Percentiles rank a stretch among this genome's conserved stretches.
These are phyloP conservation scores for Oryza meridionalis DNA, from an alignment of 176 grass and related monocot genomes.

Conservation along the genomic window DNA sequence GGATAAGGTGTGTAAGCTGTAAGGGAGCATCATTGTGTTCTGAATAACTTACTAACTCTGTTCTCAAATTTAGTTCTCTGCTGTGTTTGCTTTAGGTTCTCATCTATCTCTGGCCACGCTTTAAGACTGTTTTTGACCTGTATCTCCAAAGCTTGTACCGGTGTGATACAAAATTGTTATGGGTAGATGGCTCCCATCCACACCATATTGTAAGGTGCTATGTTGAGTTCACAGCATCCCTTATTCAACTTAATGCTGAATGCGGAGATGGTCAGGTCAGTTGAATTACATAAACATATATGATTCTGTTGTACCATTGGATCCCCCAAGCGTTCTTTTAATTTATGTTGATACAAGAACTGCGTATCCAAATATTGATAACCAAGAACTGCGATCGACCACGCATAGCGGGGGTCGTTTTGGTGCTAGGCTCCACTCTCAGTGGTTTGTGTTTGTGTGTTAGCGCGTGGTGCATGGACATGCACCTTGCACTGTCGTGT, in stretches of 20 bases:
- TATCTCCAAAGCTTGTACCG: constrained; percentile 76
- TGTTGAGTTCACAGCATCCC: constrained; percentile 82
- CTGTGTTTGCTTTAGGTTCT: constrained; percentile 50
- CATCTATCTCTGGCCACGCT: constrained; percentile 82
- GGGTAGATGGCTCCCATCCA: constrained; percentile 76
- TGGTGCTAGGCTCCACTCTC: too few relatives aligned
- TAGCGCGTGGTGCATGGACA: too few relatives aligned
- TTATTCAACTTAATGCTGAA: constrained; percentile 86
- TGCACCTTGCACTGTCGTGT: too few relatives aligned
- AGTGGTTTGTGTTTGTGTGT: too few relatives aligned
- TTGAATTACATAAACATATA: constrained; percentile 25
- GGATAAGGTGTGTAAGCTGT: constrained; percentile 61
- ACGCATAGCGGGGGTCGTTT: too few relatives aligned
- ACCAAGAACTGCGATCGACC: too few relatives aligned
- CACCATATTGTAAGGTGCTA: constrained; percentile 85
- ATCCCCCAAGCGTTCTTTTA: constrained; percentile 11
- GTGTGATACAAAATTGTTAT: constrained; percentile 61
- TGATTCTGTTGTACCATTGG: not conserved
- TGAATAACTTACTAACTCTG: not conserved
- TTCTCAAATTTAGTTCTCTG: not conserved
- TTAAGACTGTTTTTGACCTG: constrained; percentile 88
- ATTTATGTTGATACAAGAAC: constrained; percentile 11
- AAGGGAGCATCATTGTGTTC: constrained; percentile 6
- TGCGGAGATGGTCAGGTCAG: constrained; percentile 94
- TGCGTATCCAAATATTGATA: constrained; percentile 8